phyloP scores from a whole-genome alignment of 2,329 filamentous ascomycete genomes.

The Mariannaea sp. region DNA sequence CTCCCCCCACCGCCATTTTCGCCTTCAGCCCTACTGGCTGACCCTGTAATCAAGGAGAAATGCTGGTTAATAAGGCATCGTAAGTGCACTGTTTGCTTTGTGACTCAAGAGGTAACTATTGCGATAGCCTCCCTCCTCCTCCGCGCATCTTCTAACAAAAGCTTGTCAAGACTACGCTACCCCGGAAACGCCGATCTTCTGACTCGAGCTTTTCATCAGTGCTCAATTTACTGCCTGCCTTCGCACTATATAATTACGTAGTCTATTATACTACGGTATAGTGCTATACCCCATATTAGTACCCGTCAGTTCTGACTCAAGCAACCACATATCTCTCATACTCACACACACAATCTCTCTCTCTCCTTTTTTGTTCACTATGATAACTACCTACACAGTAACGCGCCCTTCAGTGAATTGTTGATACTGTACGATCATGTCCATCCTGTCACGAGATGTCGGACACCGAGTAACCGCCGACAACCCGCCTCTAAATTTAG shows the following conservation, averaged over 20 bases:
- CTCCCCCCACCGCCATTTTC: not conserved
- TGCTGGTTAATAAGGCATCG: not conserved
- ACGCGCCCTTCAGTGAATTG: not conserved
- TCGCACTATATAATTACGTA: too few relatives aligned
- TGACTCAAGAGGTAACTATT: too few relatives aligned
- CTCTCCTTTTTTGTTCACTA: not conserved
- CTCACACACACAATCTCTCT: not conserved
- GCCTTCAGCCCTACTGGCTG: conserved; percentile 17
- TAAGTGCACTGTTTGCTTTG: not conserved
- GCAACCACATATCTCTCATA: not conserved
- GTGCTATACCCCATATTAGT: too few relatives aligned
- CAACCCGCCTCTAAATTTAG: conserved; percentile 15
- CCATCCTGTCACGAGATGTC: not conserved
- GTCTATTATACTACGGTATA: too few relatives aligned
- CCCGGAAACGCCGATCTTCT: too few relatives aligned
- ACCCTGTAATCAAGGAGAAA: not conserved
- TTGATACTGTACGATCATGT: not conserved
- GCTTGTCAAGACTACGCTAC: too few relatives aligned
- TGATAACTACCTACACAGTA: not conserved
- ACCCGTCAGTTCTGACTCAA: too few relatives aligned
- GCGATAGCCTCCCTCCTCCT: too few relatives aligned
- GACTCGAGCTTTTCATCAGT: too few relatives aligned
- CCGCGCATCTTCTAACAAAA: too few relatives aligned
- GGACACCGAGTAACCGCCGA: not conserved
- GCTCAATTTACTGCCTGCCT: too few relatives aligned